Percentiles rank a stretch among this genome's conserved stretches.
Evolutionary conservation across 768 basidiomycete species (phyloP).

Genomic region (Lyophyllum shimeji): DNA sequence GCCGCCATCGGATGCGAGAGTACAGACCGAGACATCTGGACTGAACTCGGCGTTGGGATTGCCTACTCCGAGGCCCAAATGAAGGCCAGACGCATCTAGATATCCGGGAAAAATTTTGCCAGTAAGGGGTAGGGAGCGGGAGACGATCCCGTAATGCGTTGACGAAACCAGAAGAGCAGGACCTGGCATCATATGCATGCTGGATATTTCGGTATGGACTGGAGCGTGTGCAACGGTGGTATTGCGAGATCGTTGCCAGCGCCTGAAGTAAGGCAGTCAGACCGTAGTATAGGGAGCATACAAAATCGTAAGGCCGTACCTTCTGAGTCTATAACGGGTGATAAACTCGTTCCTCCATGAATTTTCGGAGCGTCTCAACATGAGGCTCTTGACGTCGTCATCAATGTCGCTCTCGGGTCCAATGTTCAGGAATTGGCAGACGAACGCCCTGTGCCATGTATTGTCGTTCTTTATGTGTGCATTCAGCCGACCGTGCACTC

Average conservation of each 20-base stretch:
- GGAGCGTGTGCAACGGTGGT: conserved; percentile 64
- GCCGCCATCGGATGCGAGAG: conserved; percentile 59
- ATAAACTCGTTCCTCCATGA: conserved; percentile 76
- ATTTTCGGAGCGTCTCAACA: conserved; percentile 53
- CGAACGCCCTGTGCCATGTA: conserved; percentile 78
- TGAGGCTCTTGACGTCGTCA: conserved; percentile 42
- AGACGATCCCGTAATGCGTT: conserved; percentile 65
- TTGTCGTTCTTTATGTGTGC: conserved; percentile 74
- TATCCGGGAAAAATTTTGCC: conserved; percentile 72
- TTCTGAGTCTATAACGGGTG: conserved; percentile 49
- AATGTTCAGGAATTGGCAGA: conserved; percentile 65
- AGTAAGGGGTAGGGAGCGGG: conserved; percentile 69
- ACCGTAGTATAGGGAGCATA: background rate
- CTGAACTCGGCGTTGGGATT: conserved; percentile 78
- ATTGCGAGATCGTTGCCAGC: conserved; percentile 67
- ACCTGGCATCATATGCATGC: conserved; percentile 60
- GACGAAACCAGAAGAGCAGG: conserved; percentile 60
- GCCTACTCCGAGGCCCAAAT: conserved; percentile 59
- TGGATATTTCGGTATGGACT: conserved; percentile 53
- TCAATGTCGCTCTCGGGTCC: conserved; percentile 60
- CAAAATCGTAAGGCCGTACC: conserved; percentile 36
- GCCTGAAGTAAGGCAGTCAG: conserved; percentile 38
- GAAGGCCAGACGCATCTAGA: conserved; percentile 61
- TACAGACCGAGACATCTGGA: conserved; percentile 62
- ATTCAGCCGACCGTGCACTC: conserved; percentile 50